Evolutionary conservation across 345 rosid genomes (phyloP), one percentile per base, ranked within the genome.

Genomic region (Firmiana major): DNA sequence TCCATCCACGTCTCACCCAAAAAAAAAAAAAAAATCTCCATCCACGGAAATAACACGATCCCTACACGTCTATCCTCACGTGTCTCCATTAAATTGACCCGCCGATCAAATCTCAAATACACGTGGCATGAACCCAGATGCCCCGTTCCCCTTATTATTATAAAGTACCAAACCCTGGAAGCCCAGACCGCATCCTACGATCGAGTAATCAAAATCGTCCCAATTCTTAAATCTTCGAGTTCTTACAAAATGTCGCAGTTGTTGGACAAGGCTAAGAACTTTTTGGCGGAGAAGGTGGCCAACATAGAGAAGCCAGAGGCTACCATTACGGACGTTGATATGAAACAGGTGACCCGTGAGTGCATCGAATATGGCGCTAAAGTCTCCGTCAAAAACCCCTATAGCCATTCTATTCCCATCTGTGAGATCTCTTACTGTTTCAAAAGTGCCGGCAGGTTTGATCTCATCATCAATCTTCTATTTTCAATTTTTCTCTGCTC

Each of bases 231-330:
- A 21, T 7, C 28, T 5, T 5, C 26, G 22, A 70, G 38, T 43
- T 28, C 0, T 7, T 15, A 26, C 69, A 19, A 16, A 13, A 86
- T 84, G 75, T 58, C 88, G 84, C 71, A 84, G 48, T 77, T 87
- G 19, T 19, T 86, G 76, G 87, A 85, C 74, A 91, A 88, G 86
- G 98, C 98, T 1, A 96, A 93, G 85, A 81, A 87, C 42, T 93
- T 84, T 43, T 83, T 96, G 76, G 86, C 88, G 24, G 97, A 91
- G 78, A 92, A 92, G 84, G 82, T 93, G n/a, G 79, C 90, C 17
- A 79, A 82, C 80, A 63, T 92, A 2, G 82, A 86, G 82, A 92
- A 82, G 76, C 99, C 99, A 58, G 97, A 93, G 86, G 94, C 97
- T 7, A 73, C 75, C 80, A 80, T 96, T 4, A 77, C 80, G 9